Evolutionary conservation across 805 yeast species (phyloP), one percentile per base, ranked within the genome.

Genomic region (Debaryomyces castellii): DNA sequence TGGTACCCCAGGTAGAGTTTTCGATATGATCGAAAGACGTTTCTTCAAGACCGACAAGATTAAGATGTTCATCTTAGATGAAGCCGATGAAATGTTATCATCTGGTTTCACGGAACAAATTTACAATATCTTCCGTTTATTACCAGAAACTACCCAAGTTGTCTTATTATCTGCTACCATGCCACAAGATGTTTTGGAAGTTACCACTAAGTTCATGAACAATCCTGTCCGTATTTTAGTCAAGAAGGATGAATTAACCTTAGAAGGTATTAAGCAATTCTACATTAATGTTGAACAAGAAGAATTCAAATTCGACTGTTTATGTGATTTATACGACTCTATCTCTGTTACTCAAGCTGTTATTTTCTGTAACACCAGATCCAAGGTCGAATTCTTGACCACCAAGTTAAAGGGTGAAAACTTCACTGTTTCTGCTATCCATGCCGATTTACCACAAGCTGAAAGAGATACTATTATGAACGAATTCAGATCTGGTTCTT

Each of bases 1-100:
- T 60, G 99, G 98, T 66, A 94, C 99, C 49, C 99, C 99, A 59
- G 99, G 99, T 64, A 84, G 99, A 76, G 97, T 94, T 53, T 81
- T 77, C 62, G 98, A 94, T 71, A 89, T 94, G 92, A 91, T 94
- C 65, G 87, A 88, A 72, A 83, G 97, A 68, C 80, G 96, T 62
- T 78, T 76, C 73, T 83, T 94, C 71, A 83, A 76, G 66, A 85
- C 96, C 53, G 81, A 88, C 60, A 79, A 84, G 69, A 78, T 94
- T 62, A 89, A 90, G 78, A 89, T 94, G 95, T 82, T 94, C 74
- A 84, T 92, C 65, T 79, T 94, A 63, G 99, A 92, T 76, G 99
- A 92, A 78, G 98, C 98, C 62, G 99, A 92, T 78, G 98, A 94
- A 79, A 80, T 92, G 83, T 80, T 92, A 67, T 81, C 89, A 40